Percentiles rank a stretch among this genome's conserved stretches.
These are phyloP conservation scores for Francoa sonchifolia DNA, from an alignment of 441 rosid species.

Conservation along the genomic window DNA sequence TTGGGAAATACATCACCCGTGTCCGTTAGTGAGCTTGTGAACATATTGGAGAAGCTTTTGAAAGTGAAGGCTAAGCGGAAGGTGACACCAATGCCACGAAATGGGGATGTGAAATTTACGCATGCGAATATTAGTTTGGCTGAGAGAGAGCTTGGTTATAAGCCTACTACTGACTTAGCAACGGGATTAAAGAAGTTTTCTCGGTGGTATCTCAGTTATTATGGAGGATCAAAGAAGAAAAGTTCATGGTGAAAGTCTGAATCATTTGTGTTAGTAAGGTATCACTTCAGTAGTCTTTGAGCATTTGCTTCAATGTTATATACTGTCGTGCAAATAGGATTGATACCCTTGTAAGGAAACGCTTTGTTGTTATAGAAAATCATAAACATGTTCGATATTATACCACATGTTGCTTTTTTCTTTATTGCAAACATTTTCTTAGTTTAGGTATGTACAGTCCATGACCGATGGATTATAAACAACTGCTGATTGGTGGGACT, in stretches of 20 bases:
- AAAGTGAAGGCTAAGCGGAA: conserved; percentile 59
- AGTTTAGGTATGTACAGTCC: neutral
- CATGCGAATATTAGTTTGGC: conserved; percentile 68
- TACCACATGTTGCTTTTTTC: neutral
- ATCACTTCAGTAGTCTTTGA: neutral
- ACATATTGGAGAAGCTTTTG: conserved; percentile 51
- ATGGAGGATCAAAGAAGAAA: conserved; percentile 31
- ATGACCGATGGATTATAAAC: neutral
- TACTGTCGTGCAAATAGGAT: neutral
- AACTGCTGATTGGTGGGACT: neutral
- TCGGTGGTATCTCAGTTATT: conserved; percentile 49
- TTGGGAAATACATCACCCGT: conserved; percentile 73
- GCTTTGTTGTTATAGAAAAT: neutral
- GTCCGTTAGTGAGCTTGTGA: conserved; percentile 50
- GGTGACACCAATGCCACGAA: conserved; percentile 48
- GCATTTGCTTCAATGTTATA: neutral
- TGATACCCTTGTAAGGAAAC: neutral
- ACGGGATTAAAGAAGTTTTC: conserved; percentile 63
- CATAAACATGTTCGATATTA: neutral
- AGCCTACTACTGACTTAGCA: conserved; percentile 53
- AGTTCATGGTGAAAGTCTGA: conserved; percentile 31
- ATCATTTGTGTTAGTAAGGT: neutral
- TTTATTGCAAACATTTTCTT: too few species aligned
- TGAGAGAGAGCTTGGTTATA: conserved; percentile 43
- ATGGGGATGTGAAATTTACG: conserved; percentile 68